Base-by-base conservation (phyloP, 2,329 filamentous ascomycete species). In the Monosporascus sp. region DNA sequence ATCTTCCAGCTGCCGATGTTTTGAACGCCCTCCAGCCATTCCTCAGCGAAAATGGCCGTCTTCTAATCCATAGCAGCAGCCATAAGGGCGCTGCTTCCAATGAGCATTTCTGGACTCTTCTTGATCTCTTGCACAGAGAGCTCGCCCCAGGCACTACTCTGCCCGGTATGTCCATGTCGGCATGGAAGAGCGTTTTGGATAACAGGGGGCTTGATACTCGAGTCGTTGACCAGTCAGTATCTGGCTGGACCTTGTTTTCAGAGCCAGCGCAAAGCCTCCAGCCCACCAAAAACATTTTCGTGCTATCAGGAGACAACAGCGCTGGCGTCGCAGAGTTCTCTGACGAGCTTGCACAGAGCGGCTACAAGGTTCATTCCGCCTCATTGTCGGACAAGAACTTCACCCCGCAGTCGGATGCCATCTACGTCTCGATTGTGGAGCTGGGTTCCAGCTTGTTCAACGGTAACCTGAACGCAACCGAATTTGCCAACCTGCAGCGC, bases 351-450 rank as follows among this genome's bases (percentile, higher is more conserved):
- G 28, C 11, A 14, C 31, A 44, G 17, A 49, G 48, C 37, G 54
- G 54, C 14, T 53, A 55, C 37, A 49, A 41, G 17, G 51, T 55
- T 26, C 44, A 41, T 2, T 48, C 31, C 15, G 54, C 54, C 22
- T 55, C 54, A 11, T 17, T 55, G 37, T 55, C 54, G 8, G 50
- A 55, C 51, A 18, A 53, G 51, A 22, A 50, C 22, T 55, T 55
- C 37, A 45, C 47, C 5, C 54, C 54, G 24, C 43, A 53, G 18
- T 28, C 54, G 7, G 47, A 54, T 45, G 50, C 47, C 14, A 52
- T 56, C 28, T 56, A 56, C 9, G 50, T 56, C 41, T 56, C 55
- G 24, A 50, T 56, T 46, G 55, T 56, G 24, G 55, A 56, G 43
- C 28, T 56, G 11, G 52, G 52, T 7, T 50, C 52, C 17, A 54